Conservation (phyloP, 2,329 filamentous ascomycete species). For the Anthostomella pinea region DNA sequence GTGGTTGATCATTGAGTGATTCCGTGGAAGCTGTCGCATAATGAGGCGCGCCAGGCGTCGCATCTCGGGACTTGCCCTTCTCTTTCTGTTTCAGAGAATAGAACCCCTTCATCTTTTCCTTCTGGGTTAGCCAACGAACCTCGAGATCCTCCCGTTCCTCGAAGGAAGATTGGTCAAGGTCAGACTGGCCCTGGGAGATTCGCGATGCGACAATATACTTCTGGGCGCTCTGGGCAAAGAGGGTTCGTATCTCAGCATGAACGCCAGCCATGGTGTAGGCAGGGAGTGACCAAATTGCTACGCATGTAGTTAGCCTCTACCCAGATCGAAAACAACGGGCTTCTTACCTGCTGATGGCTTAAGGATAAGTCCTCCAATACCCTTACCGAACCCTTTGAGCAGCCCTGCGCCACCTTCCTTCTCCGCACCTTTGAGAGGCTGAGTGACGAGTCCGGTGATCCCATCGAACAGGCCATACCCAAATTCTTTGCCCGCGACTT, state of each 20-base stretch:
- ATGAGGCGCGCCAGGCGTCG: constrained; percentile 19
- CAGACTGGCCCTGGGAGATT: constrained; percentile 70
- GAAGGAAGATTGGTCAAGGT: constrained; percentile 51
- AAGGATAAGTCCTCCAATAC: constrained; percentile 74
- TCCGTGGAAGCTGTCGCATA: constrained; percentile 18
- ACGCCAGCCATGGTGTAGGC: constrained; percentile 83
- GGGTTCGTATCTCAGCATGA: constrained; percentile 71
- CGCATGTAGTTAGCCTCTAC: constrained; percentile 11
- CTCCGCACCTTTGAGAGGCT: constrained; percentile 67
- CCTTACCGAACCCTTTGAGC: constrained; percentile 77
- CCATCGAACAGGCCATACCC: constrained; percentile 78
- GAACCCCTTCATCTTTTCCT: constrained; percentile 59
- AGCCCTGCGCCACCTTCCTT: constrained; percentile 64
- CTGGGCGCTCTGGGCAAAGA: constrained; percentile 67
- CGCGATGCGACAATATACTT: constrained; percentile 79
- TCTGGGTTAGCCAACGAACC: constrained; percentile 59
- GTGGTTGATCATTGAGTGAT: constrained; percentile 36
- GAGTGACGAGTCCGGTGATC: constrained; percentile 75
- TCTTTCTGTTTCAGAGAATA: constrained; percentile 51
- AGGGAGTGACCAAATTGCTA: constrained; percentile 66
- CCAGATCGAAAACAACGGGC: background rate
- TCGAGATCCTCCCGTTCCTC: constrained; percentile 65
- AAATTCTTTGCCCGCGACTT: constrained; percentile 75
- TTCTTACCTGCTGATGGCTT: constrained; percentile 75
- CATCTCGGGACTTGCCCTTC: constrained; percentile 35